Evolutionary conservation across 164 flowering plant genomes (phyloP).

Genomic region (Vitis rotundifolia): DNA sequence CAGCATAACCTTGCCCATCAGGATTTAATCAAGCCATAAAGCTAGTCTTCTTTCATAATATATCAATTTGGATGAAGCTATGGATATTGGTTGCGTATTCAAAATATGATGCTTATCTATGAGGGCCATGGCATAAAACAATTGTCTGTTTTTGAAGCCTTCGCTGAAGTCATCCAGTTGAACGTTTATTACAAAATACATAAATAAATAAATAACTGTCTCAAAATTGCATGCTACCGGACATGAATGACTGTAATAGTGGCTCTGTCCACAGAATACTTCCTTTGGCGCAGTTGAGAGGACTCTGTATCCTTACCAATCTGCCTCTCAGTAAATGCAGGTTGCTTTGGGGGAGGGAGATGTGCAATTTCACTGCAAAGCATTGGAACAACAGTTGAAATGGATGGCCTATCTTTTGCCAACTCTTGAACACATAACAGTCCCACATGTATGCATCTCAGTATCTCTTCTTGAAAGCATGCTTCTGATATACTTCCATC

Average conservation of each 20-base stretch:
- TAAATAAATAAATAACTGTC: too few relatives aligned
- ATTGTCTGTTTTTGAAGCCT: too few relatives aligned
- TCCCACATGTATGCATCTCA: slow-evolving; percentile 42
- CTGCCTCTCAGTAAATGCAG: slow-evolving; percentile 13
- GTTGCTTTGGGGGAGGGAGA: slow-evolving; percentile 30
- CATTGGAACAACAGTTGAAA: slow-evolving; percentile 34
- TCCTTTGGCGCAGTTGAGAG: not conserved
- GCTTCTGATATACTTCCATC: slow-evolving; percentile 10
- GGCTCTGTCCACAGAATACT: not conserved
- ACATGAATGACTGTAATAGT: slow-evolving; percentile 5
- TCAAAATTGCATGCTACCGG: not conserved
- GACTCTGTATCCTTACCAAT: not conserved
- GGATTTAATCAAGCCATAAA: too few relatives aligned
- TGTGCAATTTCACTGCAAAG: slow-evolving; percentile 26
- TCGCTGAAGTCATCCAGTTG: too few relatives aligned
- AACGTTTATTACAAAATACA: too few relatives aligned
- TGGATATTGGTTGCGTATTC: too few relatives aligned
- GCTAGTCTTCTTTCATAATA: too few relatives aligned
- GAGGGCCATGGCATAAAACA: too few relatives aligned
- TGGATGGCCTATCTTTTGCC: slow-evolving; percentile 32
- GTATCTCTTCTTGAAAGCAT: slow-evolving; percentile 10
- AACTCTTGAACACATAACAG: slow-evolving; percentile 36
- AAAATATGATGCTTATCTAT: too few relatives aligned
- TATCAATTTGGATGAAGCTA: too few relatives aligned
- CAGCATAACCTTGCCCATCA: too few relatives aligned